A percentile compares a stretch with the other conserved stretches of the same genome.
phyloP scores from a whole-genome alignment of 108 stramenopile genomes.

The Phaeodactylum tricornutum region DNA sequence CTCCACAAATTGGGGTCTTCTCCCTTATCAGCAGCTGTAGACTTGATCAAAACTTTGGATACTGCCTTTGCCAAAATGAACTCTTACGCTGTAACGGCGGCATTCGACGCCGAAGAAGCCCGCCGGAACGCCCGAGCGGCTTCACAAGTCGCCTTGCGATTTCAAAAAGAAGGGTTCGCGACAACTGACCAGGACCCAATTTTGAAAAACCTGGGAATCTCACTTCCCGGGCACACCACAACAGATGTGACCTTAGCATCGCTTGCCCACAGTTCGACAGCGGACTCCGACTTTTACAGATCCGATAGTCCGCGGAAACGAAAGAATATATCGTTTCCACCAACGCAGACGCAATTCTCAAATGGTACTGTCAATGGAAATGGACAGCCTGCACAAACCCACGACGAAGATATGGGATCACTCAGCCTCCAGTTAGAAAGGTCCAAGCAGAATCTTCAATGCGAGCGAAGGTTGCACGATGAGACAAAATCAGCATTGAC shows the following conservation, averaged over 20 bases:
- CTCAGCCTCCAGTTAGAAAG: constrained; percentile 66
- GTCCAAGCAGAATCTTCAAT: constrained; percentile 37
- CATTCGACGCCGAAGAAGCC: constrained; percentile 55
- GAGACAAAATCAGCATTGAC: constrained; percentile 25
- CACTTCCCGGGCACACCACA: too few species aligned
- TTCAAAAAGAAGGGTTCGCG: constrained; percentile 17
- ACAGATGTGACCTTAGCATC: too few species aligned
- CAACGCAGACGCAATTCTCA: not conserved
- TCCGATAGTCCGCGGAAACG: too few species aligned
- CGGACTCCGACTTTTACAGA: too few species aligned
- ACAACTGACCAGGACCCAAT: not conserved
- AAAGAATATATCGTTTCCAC: not conserved
- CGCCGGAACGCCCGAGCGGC: constrained; percentile 58
- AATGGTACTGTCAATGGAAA: not conserved
- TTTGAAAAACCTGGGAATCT: not conserved
- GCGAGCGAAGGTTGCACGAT: constrained; percentile 33
- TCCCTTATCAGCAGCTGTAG: constrained; percentile 21
- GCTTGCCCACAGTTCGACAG: constrained; percentile 1
- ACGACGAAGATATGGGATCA: constrained; percentile 50
- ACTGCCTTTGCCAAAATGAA: constrained; percentile 44
- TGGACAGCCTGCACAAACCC: not conserved
- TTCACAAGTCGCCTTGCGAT: constrained; percentile 58
- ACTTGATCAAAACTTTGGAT: constrained; percentile 61
- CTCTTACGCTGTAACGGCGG: constrained; percentile 30
- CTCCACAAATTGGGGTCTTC: too few species aligned